Conservation (phyloP, 148 eudicot species). For the Rhododendron mucronatum region DNA sequence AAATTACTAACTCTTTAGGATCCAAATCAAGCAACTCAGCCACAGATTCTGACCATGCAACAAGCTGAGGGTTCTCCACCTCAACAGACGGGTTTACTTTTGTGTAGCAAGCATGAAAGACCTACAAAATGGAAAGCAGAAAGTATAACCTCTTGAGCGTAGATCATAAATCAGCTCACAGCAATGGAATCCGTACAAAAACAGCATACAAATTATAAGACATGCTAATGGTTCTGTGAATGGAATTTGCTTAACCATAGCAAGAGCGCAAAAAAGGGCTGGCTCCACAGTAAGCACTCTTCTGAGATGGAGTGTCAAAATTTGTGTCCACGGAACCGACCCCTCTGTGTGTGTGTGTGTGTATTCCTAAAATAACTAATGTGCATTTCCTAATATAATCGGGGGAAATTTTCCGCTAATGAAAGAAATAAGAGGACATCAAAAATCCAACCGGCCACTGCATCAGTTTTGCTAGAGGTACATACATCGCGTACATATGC, state of each 20-base stretch:
- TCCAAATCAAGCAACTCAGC: slow-evolving; percentile 76
- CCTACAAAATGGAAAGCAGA: slow-evolving; percentile 36
- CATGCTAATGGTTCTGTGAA: background rate
- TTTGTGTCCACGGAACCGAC: too few species aligned
- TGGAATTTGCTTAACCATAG: background rate
- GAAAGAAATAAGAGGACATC: background rate
- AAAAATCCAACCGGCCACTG: background rate
- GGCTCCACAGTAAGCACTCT: background rate
- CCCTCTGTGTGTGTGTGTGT: too few species aligned
- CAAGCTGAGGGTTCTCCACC: slow-evolving; percentile 88
- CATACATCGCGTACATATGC: too few species aligned
- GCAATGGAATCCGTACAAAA: background rate
- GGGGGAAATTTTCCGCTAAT: background rate
- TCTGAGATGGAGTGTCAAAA: background rate
- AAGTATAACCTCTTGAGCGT: background rate
- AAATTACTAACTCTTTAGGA: slow-evolving; percentile 70
- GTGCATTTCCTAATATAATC: background rate
- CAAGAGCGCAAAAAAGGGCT: background rate
- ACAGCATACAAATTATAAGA: background rate
- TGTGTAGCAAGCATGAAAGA: slow-evolving; percentile 81
- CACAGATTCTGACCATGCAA: slow-evolving; percentile 90
- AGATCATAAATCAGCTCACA: background rate
- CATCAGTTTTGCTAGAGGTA: too few species aligned
- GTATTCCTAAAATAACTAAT: too few species aligned
- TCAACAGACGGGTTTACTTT: slow-evolving; percentile 79